Base-by-base conservation (phyloP, 2,329 filamentous ascomycete genomes). In the Huntiella abstrusa region DNA sequence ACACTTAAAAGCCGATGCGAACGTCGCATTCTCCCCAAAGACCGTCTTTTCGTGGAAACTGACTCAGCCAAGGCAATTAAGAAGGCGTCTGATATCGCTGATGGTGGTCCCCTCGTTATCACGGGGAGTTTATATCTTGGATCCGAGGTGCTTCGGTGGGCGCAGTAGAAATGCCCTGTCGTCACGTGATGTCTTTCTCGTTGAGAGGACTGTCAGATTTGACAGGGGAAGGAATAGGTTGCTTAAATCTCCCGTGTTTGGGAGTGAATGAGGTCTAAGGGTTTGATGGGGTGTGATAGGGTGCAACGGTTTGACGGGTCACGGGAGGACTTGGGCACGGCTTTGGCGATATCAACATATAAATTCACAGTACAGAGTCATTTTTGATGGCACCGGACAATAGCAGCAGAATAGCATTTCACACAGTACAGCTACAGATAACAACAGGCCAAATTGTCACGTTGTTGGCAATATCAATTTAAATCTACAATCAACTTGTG, bases 61-160 rank as follows among this genome's bases (percentile, higher is more conserved):
- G 47, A 49, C 17, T 16, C 46, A 5, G 22, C 38, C 10, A 49
- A 49, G 43, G 47, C 47, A 6, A 22, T 49, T 33, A 41, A 49
- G 43, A 38, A 43, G 34, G 47, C 47, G 3, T 13, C 17, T 28
- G 40, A 47, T 11, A 28, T 51, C 32, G 42, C 51, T 4, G 44
- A 45, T 33, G 45, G 51, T 7, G 58, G 58, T 0, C 60, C 60
- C 1, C 50, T 65, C 13, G 56, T 65, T 12, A 55, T 64, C 17
- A 64, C 63, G 0, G 63, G 63, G 7, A 65, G 63, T 49, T 56
- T 65, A 22, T 65, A 65, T 46, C 54, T 65, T 34, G 47, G 50
- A 28, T 45, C 51, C 10, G 51, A 52, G 39, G 42, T 50, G 22
- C 17, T 50, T 40, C 28, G 45, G 10, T 50, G 44, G 48, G 17